Conservation (phyloP, 2,329 filamentous ascomycete species). For the Arthrocladium fulminans region DNA sequence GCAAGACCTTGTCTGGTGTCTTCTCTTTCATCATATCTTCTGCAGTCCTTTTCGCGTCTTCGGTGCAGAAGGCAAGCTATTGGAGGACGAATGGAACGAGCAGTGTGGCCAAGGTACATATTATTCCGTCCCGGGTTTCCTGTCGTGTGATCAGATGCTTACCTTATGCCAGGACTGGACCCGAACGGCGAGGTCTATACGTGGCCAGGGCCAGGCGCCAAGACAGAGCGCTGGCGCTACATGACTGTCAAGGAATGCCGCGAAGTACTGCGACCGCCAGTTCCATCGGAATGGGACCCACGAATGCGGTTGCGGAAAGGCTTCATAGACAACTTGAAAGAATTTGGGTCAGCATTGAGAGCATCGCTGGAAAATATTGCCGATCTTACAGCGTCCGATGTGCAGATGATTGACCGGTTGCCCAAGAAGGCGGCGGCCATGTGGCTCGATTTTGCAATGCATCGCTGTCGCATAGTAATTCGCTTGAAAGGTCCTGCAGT, state of each 20-base stretch:
- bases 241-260: conserved; percentile 10
- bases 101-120: conserved; percentile 1
- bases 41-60: conserved; percentile 17
- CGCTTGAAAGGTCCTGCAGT: neutral
- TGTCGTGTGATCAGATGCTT: neutral
- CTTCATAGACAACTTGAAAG: conserved; percentile 4
- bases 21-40: conserved; percentile 14
- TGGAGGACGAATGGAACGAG: conserved; percentile 12
- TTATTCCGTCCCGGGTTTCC: neutral
- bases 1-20: conserved; percentile 13
- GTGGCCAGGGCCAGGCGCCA: conserved; percentile 10
- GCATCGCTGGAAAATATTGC: neutral
- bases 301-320: conserved; percentile 10
- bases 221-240: conserved; percentile 12
- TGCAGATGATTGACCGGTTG: conserved; percentile 6
- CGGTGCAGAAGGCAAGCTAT: conserved; percentile 11
- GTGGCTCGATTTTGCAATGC: conserved; percentile 13
- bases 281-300: conserved; percentile 10
- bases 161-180: conserved; percentile 1
- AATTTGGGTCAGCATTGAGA: neutral
- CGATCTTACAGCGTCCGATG: neutral
- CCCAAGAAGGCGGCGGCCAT: conserved; percentile 8
- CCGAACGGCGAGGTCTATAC: conserved; percentile 8
- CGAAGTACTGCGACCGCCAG: conserved; percentile 1
- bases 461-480: conserved; percentile 10